A percentile compares a stretch with the other conserved stretches of the same genome.
Evolutionary conservation across 2,329 filamentous ascomycete species (phyloP).

Genomic region (Cercospora zeae-maydis): DNA sequence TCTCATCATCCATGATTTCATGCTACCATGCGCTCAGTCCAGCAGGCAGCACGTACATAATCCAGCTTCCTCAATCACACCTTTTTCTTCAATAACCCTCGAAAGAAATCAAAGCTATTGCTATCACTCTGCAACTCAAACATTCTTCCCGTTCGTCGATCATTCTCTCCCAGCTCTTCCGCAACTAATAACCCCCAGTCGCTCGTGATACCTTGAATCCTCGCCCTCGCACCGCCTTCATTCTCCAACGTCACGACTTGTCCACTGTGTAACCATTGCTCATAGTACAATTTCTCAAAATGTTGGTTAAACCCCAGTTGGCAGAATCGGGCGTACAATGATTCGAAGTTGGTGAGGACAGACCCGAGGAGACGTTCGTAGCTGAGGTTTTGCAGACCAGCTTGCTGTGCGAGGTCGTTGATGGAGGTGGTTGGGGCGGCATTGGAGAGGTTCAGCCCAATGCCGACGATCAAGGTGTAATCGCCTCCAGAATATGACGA

Average conservation of each 20-base stretch:
- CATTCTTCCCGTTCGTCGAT: slow-evolving; percentile 69
- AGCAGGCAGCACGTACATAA: too few species aligned
- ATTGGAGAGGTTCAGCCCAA: slow-evolving; percentile 87
- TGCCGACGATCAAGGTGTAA: slow-evolving; percentile 80
- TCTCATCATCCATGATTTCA: not conserved
- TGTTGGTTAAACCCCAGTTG: slow-evolving; percentile 67
- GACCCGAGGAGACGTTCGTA: slow-evolving; percentile 78
- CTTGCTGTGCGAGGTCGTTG: slow-evolving; percentile 59
- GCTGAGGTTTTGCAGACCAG: slow-evolving; percentile 45
- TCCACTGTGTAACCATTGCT: slow-evolving; percentile 73
- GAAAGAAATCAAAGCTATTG: slow-evolving; percentile 98
- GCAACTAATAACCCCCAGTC: slow-evolving; percentile 86
- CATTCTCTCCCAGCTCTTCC: slow-evolving; percentile 74
- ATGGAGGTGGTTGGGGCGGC: slow-evolving; percentile 81
- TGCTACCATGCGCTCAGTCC: not conserved
- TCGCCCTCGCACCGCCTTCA: slow-evolving; percentile 69
- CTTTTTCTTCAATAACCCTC: slow-evolving; percentile 79
- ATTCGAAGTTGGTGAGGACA: slow-evolving; percentile 74
- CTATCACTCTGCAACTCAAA: slow-evolving; percentile 91
- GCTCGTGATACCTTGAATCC: slow-evolving; percentile 81
- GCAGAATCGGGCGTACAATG: slow-evolving; percentile 71
- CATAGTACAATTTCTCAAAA: slow-evolving; percentile 75
- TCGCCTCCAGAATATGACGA: slow-evolving; percentile 71
- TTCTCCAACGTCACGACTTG: slow-evolving; percentile 72
- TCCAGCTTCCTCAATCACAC: slow-evolving; percentile 40